phyloP scores from a whole-genome alignment of 768 basidiomycete species.

The Mrakia hoshinonis region DNA sequence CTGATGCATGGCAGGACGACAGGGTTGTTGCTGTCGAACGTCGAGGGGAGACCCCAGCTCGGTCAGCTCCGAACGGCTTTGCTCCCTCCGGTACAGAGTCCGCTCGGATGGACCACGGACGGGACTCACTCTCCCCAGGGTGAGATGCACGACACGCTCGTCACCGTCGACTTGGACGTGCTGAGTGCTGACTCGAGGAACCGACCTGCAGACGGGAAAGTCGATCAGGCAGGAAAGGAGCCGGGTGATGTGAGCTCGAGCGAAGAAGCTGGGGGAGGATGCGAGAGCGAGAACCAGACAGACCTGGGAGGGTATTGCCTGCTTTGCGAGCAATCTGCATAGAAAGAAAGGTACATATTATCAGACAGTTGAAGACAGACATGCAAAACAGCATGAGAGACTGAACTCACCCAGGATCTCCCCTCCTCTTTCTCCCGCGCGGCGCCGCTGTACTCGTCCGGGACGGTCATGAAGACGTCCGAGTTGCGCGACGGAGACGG shows the following conservation, averaged over 20 bases:
- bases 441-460: not conserved
- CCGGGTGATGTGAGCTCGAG: not conserved
- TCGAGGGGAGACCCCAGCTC: not conserved
- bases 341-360: not conserved
- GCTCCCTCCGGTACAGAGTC: not conserved
- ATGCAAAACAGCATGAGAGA: not conserved
- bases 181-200: not conserved
- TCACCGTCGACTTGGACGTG: not conserved
- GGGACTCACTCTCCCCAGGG: slow-evolving; percentile 10
- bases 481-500: not conserved
- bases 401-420: not conserved
- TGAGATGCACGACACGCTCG: not conserved
- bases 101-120: too few relatives aligned
- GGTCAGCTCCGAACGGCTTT: not conserved
- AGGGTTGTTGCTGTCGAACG: not conserved
- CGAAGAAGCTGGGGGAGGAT: not conserved
- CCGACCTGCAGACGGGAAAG: not conserved
- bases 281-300: not conserved
- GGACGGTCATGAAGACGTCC: not conserved
- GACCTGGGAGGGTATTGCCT: not conserved
- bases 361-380: not conserved
- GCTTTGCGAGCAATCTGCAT: too few relatives aligned
- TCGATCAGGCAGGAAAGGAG: too few relatives aligned
- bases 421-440: not conserved
- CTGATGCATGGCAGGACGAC: not conserved